Conservation (phyloP, 495 filamentous ascomycete genomes). For the Pseudomonodictys pantanalensis region DNA sequence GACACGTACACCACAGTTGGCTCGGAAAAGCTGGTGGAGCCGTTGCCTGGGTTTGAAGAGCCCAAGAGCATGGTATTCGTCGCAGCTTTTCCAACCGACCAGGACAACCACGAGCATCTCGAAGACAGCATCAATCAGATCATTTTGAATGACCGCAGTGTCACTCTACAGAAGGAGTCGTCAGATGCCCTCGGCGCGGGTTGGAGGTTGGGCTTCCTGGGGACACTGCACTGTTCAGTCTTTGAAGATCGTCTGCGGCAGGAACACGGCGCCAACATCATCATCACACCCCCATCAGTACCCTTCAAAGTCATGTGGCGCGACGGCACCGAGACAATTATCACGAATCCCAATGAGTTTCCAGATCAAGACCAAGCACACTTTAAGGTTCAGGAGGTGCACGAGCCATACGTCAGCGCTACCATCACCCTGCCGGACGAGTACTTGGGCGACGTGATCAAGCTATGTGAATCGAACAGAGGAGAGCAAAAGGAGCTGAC, state of each 20-base stretch:
- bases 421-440: constrained; percentile 93
- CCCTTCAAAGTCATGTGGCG: constrained; percentile 80
- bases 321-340: constrained; percentile 67
- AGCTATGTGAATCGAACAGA: constrained; percentile 87
- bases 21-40: constrained; percentile 69
- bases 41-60: constrained; percentile 90
- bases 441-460: constrained; percentile 89
- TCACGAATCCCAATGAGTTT: constrained; percentile 82
- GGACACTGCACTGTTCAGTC: constrained; percentile 93
- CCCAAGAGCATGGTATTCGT: constrained; percentile 99
- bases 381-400: constrained; percentile 59
- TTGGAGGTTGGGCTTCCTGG: constrained; percentile 92
- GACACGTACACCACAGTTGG: constrained; percentile 92
- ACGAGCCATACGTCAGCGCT: constrained; percentile 81
- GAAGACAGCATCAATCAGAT: constrained; percentile 95
- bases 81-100: constrained; percentile 89
- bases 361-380: constrained; percentile 67
- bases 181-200: constrained; percentile 91
- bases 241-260: constrained; percentile 96
- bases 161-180: constrained; percentile 88
- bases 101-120: constrained; percentile 77
- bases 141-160: constrained; percentile 89
- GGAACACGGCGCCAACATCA: constrained; percentile 91
- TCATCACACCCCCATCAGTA: constrained; percentile 94
- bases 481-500: constrained; percentile 80